Percentiles rank a stretch among this genome's conserved stretches.
These are phyloP conservation scores for Fusarium marasasianum DNA, from an alignment of 2,329 filamentous ascomycete genomes.

Conservation along the genomic window DNA sequence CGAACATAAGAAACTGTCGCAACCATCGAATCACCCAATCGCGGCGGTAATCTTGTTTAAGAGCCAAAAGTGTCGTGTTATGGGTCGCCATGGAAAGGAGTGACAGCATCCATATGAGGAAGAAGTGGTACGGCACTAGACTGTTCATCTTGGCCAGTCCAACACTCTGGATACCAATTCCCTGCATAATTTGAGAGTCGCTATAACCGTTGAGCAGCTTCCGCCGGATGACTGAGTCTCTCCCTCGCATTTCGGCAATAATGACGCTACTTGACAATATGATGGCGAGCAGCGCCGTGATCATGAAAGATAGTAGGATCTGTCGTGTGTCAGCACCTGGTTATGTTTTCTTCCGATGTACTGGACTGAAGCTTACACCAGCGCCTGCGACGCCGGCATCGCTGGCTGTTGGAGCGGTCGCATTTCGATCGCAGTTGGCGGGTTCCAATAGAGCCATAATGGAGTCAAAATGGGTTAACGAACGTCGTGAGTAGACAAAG, in stretches of 20 bases:
- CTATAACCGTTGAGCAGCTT: constrained; percentile 73
- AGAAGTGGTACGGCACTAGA: constrained; percentile 75
- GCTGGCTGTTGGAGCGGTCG: constrained; percentile 53
- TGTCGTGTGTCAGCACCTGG: constrained; percentile 17
- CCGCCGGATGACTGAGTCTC: constrained; percentile 63
- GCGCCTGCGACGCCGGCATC: constrained; percentile 64
- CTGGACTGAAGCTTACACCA: constrained; percentile 58
- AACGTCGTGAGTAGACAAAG: constrained; percentile 1
- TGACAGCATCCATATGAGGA: constrained; percentile 75
- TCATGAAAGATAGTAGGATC: constrained; percentile 70
- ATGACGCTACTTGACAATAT: constrained; percentile 65
- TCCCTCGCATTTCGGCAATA: constrained; percentile 60
- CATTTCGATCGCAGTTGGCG: constrained; percentile 69
- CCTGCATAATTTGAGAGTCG: constrained; percentile 75
- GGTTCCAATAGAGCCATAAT: constrained; percentile 68
- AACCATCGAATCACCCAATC: constrained; percentile 75
- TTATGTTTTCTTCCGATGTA: neutral
- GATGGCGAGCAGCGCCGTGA: constrained; percentile 68
- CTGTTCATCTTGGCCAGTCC: constrained; percentile 67
- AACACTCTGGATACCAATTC: constrained; percentile 73
- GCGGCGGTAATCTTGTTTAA: constrained; percentile 71
- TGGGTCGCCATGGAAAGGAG: constrained; percentile 72
- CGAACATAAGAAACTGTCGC: constrained; percentile 71
- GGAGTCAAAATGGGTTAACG: neutral
- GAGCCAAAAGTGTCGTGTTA: constrained; percentile 70